phyloP scores from a whole-genome alignment of 2,329 filamentous ascomycete species.

The Ophiostoma himal-ulmi region DNA sequence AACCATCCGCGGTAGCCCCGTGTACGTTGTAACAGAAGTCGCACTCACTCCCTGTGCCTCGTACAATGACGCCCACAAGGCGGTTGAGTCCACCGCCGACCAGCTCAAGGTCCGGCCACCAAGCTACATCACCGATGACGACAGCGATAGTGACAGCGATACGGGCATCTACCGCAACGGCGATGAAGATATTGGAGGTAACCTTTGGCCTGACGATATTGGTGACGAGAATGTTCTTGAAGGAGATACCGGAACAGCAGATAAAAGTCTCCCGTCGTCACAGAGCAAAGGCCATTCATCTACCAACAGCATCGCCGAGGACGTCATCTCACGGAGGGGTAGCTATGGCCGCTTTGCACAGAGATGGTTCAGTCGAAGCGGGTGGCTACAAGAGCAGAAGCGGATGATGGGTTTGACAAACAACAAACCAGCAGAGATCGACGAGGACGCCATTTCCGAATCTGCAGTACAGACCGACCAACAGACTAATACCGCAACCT shows the following conservation, averaged over 20 bases:
- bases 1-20: conserved; percentile 70
- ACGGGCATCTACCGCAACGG: conserved; percentile 25
- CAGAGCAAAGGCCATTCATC: conserved; percentile 5
- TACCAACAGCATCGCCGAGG: conserved; percentile 67
- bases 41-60: conserved; percentile 83
- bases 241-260: not conserved
- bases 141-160: conserved; percentile 45
- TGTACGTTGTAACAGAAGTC: conserved; percentile 85
- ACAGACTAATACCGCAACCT: not conserved
- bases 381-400: conserved; percentile 68
- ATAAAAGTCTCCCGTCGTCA: not conserved
- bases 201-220: conserved; percentile 21
- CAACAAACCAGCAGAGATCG: conserved; percentile 35
- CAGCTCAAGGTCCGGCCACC: conserved; percentile 37
- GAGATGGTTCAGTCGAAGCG: conserved; percentile 82
- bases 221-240: not conserved
- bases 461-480: not conserved
- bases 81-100: conserved; percentile 57
- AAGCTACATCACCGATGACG: conserved; percentile 33
- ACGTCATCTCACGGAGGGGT: conserved; percentile 78
- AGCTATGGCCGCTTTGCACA: conserved; percentile 85
- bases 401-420: conserved; percentile 64
- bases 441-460: conserved; percentile 24
- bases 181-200: conserved; percentile 21
- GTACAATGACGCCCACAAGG: conserved; percentile 64